Conservation (phyloP, 352 stramenopile species). For the Nothophytophthora sp. region DNA sequence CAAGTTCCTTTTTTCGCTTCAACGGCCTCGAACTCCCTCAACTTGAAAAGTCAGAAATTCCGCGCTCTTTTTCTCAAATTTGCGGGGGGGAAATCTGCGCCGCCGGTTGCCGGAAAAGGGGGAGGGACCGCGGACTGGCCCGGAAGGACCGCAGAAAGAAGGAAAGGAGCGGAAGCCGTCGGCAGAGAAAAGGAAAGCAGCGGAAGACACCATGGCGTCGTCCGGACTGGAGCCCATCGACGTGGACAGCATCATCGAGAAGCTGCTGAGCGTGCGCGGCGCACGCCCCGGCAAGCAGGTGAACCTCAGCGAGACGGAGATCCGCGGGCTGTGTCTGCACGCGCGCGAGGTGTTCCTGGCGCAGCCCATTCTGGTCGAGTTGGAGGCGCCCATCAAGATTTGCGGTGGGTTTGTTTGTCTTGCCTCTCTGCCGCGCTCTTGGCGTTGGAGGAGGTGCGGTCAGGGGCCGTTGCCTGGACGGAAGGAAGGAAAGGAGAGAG, state of each 20-base stretch:
- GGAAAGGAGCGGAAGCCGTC: too few relatives aligned
- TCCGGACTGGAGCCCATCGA: conserved; percentile 78
- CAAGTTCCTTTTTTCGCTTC: too few relatives aligned
- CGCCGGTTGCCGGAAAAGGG: too few relatives aligned
- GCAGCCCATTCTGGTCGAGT: conserved; percentile 98
- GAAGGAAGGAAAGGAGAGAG: too few relatives aligned
- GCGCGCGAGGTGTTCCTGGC: conserved; percentile 97
- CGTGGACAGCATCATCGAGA: conserved; percentile 89
- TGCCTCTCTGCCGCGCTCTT: too few relatives aligned
- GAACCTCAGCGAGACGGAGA: conserved; percentile 95
- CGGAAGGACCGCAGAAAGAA: conserved; percentile 19
- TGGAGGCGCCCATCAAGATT: conserved; percentile 99
- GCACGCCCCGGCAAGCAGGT: conserved; percentile 91
- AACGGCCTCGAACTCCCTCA: too few relatives aligned
- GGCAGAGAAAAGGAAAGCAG: conserved; percentile 28
- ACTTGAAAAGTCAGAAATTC: too few relatives aligned
- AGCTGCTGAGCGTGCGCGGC: conserved; percentile 90
- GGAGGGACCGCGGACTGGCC: conserved; percentile 4
- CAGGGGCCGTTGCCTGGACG: too few relatives aligned
- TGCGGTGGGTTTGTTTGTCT: conserved; percentile 92
- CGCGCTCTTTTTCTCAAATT: too few relatives aligned
- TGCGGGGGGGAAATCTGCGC: too few relatives aligned
- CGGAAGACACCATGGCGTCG: conserved; percentile 35
- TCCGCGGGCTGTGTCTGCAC: conserved; percentile 97
- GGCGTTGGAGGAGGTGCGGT: too few relatives aligned